Percentiles rank a stretch among this genome's conserved stretches.
Evolutionary conservation across 495 filamentous ascomycete species (phyloP).

Genomic region (Hapsidospora chrysogenum): DNA sequence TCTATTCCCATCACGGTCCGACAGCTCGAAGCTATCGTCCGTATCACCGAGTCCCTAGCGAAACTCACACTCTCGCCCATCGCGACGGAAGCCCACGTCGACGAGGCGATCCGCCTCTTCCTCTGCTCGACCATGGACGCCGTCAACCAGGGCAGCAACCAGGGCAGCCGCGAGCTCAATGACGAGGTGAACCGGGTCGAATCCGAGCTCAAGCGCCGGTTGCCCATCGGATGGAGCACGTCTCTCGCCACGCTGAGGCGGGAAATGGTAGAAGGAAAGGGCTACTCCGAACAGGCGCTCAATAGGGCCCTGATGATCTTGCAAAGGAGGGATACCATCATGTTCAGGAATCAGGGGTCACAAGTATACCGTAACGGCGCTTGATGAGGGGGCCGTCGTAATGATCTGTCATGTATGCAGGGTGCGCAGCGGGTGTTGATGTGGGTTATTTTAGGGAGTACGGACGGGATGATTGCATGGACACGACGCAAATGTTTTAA

Average conservation of each 20-base stretch:
- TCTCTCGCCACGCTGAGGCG: conserved; percentile 70
- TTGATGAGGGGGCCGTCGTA: conserved; percentile 9
- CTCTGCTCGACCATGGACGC: conserved; percentile 96
- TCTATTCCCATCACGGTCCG: conserved; percentile 96
- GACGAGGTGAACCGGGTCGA: conserved; percentile 81
- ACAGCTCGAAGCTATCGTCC: conserved; percentile 91
- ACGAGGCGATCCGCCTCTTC: conserved; percentile 97
- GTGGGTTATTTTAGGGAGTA: too few species aligned
- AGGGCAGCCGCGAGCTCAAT: conserved; percentile 72
- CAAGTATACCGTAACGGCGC: conserved; percentile 66
- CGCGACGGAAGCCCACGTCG: conserved; percentile 80
- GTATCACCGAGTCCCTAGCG: conserved; percentile 90
- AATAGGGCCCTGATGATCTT: conserved; percentile 72
- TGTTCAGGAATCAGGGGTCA: conserved; percentile 74
- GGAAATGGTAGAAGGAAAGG: conserved; percentile 79
- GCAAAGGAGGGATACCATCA: conserved; percentile 76
- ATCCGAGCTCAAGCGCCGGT: conserved; percentile 69
- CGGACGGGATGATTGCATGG: neutral
- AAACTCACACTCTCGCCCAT: conserved; percentile 76
- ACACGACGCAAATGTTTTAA: too few species aligned
- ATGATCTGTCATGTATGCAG: too few species aligned
- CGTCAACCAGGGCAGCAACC: conserved; percentile 69
- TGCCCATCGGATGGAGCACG: conserved; percentile 93
- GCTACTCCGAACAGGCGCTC: conserved; percentile 73
- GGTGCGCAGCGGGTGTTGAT: too few species aligned